Evolutionary conservation across 352 stramenopile genomes (phyloP).

Genomic region (Saprolegnia parasitica): DNA sequence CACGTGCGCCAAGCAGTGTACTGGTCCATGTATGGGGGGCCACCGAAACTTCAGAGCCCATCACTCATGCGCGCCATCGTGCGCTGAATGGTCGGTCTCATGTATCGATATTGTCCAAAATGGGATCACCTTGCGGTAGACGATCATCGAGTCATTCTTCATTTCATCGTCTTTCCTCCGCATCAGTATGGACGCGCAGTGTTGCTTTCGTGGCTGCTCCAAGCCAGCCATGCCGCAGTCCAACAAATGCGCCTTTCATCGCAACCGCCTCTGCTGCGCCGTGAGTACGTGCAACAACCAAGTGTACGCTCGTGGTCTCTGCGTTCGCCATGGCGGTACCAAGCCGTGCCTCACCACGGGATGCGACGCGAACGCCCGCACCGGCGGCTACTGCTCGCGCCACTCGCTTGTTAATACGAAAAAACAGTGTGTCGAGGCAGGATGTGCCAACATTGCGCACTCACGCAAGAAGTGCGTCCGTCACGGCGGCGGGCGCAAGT

Average conservation of each 20-base stretch:
- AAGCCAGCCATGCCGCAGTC: not conserved
- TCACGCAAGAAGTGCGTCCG: constrained; percentile 17
- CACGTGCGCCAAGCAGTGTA: not conserved
- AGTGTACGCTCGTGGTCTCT: constrained; percentile 68
- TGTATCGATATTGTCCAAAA: not conserved
- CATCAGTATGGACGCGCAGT: not conserved
- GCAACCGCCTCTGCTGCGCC: constrained; percentile 47
- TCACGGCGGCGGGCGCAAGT: constrained; percentile 22
- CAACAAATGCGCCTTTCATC: constrained; percentile 21
- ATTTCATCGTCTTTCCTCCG: not conserved
- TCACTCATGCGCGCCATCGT: not conserved
- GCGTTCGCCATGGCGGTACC: constrained; percentile 64
- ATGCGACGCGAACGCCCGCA: constrained; percentile 70
- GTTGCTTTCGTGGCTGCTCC: constrained; percentile 6
- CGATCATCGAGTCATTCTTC: not conserved
- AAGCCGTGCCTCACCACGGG: constrained; percentile 58
- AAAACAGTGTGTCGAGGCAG: constrained; percentile 18
- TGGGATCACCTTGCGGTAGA: not conserved
- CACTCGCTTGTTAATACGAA: constrained; percentile 34
- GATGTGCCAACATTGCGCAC: constrained; percentile 23
- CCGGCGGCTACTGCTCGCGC: constrained; percentile 63
- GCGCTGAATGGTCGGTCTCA: not conserved
- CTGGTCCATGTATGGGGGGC: not conserved
- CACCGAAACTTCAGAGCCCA: not conserved
- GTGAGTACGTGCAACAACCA: constrained; percentile 74